Base-by-base conservation (phyloP, 805 yeast species). In the Tetrapisispora nanseiensis region DNA sequence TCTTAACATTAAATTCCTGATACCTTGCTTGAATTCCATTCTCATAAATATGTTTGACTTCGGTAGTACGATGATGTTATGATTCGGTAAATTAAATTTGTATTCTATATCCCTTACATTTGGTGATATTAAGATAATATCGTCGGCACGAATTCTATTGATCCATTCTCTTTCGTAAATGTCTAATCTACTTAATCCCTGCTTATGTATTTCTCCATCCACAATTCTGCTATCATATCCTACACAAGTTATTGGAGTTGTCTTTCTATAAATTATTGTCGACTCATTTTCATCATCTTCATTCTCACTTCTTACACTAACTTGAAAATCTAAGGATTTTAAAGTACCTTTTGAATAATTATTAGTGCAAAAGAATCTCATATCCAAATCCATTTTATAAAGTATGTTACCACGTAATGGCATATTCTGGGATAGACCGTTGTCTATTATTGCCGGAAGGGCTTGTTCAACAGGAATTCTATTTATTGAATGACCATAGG, bases 1-100 rank as follows among this genome's bases (percentile, higher is more conserved):
- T 24, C 56, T 48, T 21, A 56, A 37, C 64, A 59, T 59, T 12
- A 57, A 42, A 40, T 59, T 57, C 39, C 62, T 48, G 38, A 58
- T 33, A 12, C 57, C 62, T 38, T 58, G 59, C 6, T 48, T 43
- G 31, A 56, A 57, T 40, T 48, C 49, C 50, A 55, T 51, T 37
- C 57, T 49, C 15, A 56, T 49, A 11, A 38, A 48, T 9, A 56
- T 30, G 6, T 40, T 43, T 2, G 62, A 57, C 5, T 49, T 48
- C 7, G 56, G 50, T 4, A 40, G 45, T 12, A 57, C 42, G 13
- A 54, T 42, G n/a, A 56, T 20, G 11, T 37, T 33, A n/a, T 38
- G 30, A 29, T 38, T 21, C 24, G 40, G 13, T 18, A 16, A 7
- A 6, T 24, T 18, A 21, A 46, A 24, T 13, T 31, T 13, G 35